A percentile compares a stretch with the other conserved stretches of the same genome.
These are phyloP conservation scores for Tetrahymena borealis DNA, from an alignment of 73 alveolate genomes.

Conservation along the genomic window DNA sequence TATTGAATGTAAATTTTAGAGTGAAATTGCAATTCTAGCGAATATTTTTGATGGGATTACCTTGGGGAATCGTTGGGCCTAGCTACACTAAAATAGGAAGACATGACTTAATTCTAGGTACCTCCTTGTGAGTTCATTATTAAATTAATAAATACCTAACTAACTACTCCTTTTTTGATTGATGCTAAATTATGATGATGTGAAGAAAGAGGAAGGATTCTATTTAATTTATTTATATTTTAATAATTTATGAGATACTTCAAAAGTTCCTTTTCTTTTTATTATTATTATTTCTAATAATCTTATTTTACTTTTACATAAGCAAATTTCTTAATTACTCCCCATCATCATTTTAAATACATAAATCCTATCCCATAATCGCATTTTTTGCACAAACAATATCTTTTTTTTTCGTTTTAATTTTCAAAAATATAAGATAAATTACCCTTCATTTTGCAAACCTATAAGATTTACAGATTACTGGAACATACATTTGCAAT, in stretches of 20 bases:
- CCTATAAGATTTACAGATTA: no score
- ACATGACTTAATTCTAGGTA: neutral
- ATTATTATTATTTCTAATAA: neutral
- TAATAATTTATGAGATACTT: neutral
- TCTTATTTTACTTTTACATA: no score
- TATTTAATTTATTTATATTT: neutral
- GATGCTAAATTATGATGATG: neutral
- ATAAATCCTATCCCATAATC: no score
- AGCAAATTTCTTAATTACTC: no score
- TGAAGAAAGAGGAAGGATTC: neutral
- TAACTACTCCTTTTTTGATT: neutral
- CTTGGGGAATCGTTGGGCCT: neutral
- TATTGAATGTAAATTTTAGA: no score
- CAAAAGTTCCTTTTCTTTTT: neutral
- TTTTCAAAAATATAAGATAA: neutral
- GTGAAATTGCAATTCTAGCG: neutral
- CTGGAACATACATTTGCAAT: no score
- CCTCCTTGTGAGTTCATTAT: neutral
- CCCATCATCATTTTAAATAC: no score
- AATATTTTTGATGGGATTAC: neutral
- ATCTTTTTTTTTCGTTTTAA: neutral
- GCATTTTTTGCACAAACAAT: neutral
- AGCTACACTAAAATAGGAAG: neutral
- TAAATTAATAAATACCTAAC: no score
- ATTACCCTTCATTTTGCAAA: no score